Conservation (phyloP, 2,329 filamentous ascomycete genomes). For the Reticulascus tulasneorum region DNA sequence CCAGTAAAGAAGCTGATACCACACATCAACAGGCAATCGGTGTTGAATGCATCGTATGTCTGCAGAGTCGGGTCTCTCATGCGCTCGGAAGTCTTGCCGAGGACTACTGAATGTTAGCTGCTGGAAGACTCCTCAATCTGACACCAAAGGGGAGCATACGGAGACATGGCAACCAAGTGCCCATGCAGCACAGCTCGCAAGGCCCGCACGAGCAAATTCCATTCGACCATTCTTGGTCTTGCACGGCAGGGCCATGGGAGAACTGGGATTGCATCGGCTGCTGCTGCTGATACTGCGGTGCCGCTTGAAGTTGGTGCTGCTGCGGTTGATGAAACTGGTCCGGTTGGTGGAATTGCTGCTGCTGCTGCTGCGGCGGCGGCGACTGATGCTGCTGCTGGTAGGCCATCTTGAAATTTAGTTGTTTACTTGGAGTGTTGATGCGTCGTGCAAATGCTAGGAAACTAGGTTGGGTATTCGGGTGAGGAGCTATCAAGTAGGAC, state of each 20-base stretch:
- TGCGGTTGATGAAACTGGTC: conserved; percentile 7
- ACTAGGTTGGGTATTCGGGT: no score
- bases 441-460: no score
- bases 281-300: conserved; percentile 11
- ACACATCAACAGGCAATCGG: conserved; percentile 37
- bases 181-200: conserved; percentile 32
- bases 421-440: no score
- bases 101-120: conserved; percentile 23
- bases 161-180: conserved; percentile 38
- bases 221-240: conserved; percentile 31
- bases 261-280: conserved; percentile 12
- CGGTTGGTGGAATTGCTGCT: conserved; percentile 3
- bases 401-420: conserved; percentile 2
- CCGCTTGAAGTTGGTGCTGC: no score
- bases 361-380: conserved; percentile 1
- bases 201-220: conserved; percentile 37
- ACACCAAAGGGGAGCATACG: conserved; percentile 30
- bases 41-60: conserved; percentile 34
- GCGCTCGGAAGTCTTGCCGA: conserved; percentile 40
- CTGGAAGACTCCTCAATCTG: no score
- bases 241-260: conserved; percentile 8
- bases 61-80: conserved; percentile 39
- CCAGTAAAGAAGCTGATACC: conserved; percentile 34
- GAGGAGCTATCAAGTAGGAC: no score
- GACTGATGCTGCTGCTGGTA: conserved; percentile 6